Evolutionary conservation across 2,329 filamentous ascomycete species (phyloP).

Genomic region (Hymenoscyphus fraxineus): DNA sequence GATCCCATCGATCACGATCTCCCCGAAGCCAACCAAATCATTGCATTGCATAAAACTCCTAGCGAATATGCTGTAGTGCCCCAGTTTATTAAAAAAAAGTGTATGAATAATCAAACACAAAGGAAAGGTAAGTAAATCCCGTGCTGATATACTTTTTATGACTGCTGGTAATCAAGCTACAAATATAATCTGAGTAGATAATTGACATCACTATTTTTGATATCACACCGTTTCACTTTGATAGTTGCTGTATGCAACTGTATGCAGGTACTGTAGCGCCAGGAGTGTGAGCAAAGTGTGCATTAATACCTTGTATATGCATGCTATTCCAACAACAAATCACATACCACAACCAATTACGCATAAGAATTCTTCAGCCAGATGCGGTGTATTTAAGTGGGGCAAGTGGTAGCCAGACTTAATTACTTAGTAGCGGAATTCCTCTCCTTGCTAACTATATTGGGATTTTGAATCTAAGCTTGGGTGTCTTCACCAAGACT

Average conservation of each 20-base stretch:
- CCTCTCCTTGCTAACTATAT: no score
- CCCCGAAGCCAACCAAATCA: neutral
- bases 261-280: neutral
- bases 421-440: no score
- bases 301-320: neutral
- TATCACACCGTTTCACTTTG: neutral
- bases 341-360: neutral
- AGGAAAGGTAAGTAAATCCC: neutral
- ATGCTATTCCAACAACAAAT: neutral
- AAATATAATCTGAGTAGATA: neutral
- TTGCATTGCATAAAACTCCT: neutral
- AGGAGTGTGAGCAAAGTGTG: neutral
- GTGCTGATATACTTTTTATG: neutral
- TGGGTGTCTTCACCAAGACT: no score
- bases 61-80: neutral
- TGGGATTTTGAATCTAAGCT: no score
- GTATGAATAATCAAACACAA: neutral
- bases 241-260: neutral
- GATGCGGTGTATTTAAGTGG: no score
- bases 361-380: neutral
- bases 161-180: no score
- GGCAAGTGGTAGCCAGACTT: no score
- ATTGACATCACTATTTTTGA: neutral
- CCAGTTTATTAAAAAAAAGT: neutral
- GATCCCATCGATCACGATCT: neutral